A percentile compares a stretch with the other conserved stretches of the same genome.
These are phyloP conservation scores for Hanseniaspora jakobsenii DNA, from an alignment of 805 yeast genomes.

Conservation along the genomic window DNA sequence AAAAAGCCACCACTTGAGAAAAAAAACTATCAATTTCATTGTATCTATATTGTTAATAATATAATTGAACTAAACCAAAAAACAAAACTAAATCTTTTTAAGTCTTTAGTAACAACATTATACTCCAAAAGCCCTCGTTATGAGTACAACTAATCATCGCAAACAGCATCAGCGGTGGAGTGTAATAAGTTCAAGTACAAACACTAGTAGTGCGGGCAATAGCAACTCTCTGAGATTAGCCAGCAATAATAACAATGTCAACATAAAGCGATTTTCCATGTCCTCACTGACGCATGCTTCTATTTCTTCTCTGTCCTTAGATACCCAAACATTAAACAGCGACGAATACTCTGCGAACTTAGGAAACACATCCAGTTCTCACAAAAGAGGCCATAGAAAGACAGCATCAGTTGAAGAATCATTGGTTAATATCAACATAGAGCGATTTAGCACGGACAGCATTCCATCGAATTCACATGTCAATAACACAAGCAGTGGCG, in stretches of 20 bases:
- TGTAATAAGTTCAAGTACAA: constrained; percentile 10
- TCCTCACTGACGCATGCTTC: constrained; percentile 10
- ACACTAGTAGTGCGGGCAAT: constrained; percentile 2
- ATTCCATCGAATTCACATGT: neutral
- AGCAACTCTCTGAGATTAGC: neutral
- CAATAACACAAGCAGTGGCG: neutral
- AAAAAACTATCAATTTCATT: too few relatives aligned
- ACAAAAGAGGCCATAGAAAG: constrained; percentile 5
- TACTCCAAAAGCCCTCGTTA: too few relatives aligned
- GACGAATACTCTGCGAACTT: constrained; percentile 3
- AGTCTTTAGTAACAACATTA: too few relatives aligned
- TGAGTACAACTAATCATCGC: neutral
- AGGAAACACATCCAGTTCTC: neutral
- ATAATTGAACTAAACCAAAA: too few relatives aligned
- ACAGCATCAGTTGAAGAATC: constrained; percentile 15
- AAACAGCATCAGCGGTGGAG: constrained; percentile 15
- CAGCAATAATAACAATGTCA: neutral
- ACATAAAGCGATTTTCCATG: constrained; percentile 11
- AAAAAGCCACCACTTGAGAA: too few relatives aligned
- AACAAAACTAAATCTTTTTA: too few relatives aligned
- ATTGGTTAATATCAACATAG: constrained; percentile 12
- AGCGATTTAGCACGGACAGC: constrained; percentile 5
- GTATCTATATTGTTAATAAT: too few relatives aligned
- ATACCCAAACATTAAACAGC: constrained; percentile 5
- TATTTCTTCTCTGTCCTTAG: constrained; percentile 8